Evolutionary conservation across 768 basidiomycete species (phyloP).

Genomic region (Amanita subjunquillea): DNA sequence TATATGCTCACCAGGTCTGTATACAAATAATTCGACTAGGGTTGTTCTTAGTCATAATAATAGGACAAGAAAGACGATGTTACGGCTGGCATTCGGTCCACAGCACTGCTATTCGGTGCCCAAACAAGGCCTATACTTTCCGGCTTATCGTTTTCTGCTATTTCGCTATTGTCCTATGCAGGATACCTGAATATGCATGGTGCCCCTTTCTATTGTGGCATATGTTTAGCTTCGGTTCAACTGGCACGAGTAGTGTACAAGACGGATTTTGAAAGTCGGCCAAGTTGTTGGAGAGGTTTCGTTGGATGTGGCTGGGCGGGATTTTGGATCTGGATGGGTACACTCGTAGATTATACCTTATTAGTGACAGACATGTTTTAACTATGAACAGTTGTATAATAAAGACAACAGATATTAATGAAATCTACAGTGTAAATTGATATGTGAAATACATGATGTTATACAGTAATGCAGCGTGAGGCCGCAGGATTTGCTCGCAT

Average conservation of each 20-base stretch:
- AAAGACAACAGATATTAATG: background rate
- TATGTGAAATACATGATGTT: background rate
- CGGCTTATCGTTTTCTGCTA: constrained; percentile 59
- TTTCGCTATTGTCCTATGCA: constrained; percentile 68
- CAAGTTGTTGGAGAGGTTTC: constrained; percentile 88
- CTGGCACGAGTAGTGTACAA: constrained; percentile 63
- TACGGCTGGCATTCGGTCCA: constrained; percentile 82
- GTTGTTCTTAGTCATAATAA: background rate
- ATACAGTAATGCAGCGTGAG: constrained; percentile 6
- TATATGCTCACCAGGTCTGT: constrained; percentile 91
- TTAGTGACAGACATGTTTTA: background rate
- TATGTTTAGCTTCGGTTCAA: constrained; percentile 64
- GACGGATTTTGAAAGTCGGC: constrained; percentile 67
- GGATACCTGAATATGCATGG: constrained; percentile 76
- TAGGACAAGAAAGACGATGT: constrained; percentile 93
- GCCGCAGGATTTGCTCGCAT: constrained; percentile 20
- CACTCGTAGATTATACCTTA: constrained; percentile 54
- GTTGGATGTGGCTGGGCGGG: constrained; percentile 82
- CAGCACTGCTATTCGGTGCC: constrained; percentile 82
- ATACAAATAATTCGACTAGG: constrained; percentile 1
- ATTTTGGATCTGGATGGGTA: constrained; percentile 80
- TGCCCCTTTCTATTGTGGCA: constrained; percentile 69
- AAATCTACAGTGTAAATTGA: background rate
- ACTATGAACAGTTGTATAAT: background rate
- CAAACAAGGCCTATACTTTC: constrained; percentile 67